Percentiles rank a stretch among this genome's conserved stretches.
Evolutionary conservation across 1,139 yeast species (phyloP).

Genomic region (Hyphopichia wangnamkhiaoensis): DNA sequence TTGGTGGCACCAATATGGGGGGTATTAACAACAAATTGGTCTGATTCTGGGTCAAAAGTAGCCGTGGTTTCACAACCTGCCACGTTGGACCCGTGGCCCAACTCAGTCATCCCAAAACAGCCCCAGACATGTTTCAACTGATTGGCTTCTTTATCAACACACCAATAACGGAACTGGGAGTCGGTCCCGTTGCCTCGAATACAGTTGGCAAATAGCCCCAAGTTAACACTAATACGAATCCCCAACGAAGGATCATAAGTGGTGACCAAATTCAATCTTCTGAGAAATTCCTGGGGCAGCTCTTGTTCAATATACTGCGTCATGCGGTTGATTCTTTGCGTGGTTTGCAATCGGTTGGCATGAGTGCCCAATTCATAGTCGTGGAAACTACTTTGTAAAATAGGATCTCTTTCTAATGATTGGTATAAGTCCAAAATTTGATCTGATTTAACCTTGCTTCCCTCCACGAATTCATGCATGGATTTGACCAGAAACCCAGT

Average conservation of each 20-base stretch:
- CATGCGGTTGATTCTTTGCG: conserved; percentile 37
- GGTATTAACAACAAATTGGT: conserved; percentile 32
- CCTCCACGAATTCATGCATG: conserved; percentile 53
- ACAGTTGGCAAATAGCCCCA: conserved; percentile 32
- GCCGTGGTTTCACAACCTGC: conserved; percentile 38
- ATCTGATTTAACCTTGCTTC: conserved; percentile 47
- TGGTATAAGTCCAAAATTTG: conserved; percentile 46
- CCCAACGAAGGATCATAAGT: conserved; percentile 32
- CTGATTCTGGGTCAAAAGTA: conserved; percentile 28
- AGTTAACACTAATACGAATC: conserved; percentile 31
- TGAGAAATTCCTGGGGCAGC: conserved; percentile 27
- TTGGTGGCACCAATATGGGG: conserved; percentile 39
- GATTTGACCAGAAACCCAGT: conserved; percentile 28
- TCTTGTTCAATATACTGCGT: conserved; percentile 30
- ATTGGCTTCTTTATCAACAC: conserved; percentile 61
- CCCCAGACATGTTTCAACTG: conserved; percentile 30
- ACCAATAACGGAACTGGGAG: conserved; percentile 33
- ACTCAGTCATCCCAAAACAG: conserved; percentile 37
- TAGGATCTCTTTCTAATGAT: conserved; percentile 56
- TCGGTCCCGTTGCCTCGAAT: conserved; percentile 32
- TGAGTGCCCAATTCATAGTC: conserved; percentile 56
- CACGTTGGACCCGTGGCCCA: conserved; percentile 38
- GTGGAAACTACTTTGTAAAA: conserved; percentile 45
- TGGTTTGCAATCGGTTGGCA: conserved; percentile 53
- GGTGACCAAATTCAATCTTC: conserved; percentile 22